Percentiles rank a stretch among this genome's conserved stretches.
Evolutionary conservation across 1,284 basidiomycete species (phyloP).

Genomic region (Grifola frondosa): DNA sequence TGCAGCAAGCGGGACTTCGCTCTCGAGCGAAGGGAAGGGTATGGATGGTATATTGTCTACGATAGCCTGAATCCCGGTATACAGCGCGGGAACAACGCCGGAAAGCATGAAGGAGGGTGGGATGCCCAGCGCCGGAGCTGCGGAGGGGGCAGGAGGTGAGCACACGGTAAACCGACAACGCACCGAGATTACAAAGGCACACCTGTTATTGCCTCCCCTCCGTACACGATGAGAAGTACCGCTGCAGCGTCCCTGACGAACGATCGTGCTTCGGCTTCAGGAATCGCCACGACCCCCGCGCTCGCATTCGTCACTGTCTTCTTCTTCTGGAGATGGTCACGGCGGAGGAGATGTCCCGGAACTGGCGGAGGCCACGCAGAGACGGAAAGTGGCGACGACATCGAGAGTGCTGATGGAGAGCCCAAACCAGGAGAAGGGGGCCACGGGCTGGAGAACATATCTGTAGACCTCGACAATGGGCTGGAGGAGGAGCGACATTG

Average conservation of each 20-base stretch:
- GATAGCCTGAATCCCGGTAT: conserved; percentile 50
- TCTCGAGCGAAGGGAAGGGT: conserved; percentile 47
- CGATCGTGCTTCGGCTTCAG: conserved; percentile 47
- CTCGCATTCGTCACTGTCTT: conserved; percentile 16
- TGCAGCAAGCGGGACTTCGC: conserved; percentile 63
- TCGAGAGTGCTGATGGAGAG: conserved; percentile 60
- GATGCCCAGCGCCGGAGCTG: conserved; percentile 63
- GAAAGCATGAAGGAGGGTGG: conserved; percentile 73
- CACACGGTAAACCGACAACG: conserved; percentile 5
- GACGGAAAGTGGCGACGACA: conserved; percentile 59
- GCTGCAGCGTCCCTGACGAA: conserved; percentile 57
- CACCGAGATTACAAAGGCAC: conserved; percentile 18
- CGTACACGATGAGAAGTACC: conserved; percentile 67
- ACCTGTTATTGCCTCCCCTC: conserved; percentile 70
- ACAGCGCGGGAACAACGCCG: conserved; percentile 56
- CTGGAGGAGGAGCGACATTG: conserved; percentile 29
- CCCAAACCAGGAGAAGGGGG: conserved; percentile 69
- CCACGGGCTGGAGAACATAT: conserved; percentile 56
- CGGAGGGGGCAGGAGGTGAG: background rate
- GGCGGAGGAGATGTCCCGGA: conserved; percentile 52
- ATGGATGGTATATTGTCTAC: conserved; percentile 61
- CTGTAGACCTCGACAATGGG: conserved; percentile 55
- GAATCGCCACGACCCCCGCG: conserved; percentile 9
- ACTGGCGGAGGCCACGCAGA: conserved; percentile 68
- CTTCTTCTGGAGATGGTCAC: conserved; percentile 39